Evolutionary conservation across 108 stramenopile species (phyloP), one percentile per base, ranked within the genome.

Genomic region (Tribonema minus): DNA sequence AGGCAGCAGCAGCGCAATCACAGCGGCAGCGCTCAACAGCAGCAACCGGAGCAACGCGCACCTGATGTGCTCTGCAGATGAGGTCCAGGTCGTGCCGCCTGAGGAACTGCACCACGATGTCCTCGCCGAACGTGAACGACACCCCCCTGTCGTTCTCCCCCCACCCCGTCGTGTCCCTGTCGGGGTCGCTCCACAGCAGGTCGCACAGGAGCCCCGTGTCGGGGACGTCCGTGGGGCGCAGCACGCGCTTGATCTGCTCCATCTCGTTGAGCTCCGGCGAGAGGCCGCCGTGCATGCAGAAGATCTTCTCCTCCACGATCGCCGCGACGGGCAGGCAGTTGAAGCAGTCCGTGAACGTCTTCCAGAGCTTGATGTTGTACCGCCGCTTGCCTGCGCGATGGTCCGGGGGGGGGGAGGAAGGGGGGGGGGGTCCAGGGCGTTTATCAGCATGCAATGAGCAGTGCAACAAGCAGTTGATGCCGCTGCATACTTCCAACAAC

Each of bases 101-200:
- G 64, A 98, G 85, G 84, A 98, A 99, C 71, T 95, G 91, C 37
- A 93, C 91, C 30, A 97, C 99, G 76, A 99, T 96, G 82, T 99
- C 99, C 79, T 98, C 96, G 39, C 99, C 99, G 78, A 99, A 99
- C 67, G 99, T 99, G 85, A 97, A 99, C 27, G 61, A 64, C 20
- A 99, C 99, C 80, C 99, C 99, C 27, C 99, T 88, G 83, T 99
- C 99, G 84, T 99, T 99, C 91, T 98, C 97, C 58, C 97, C 99
- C 99, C 99, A 99, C 3, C 97, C 99, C 68, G 96, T 92, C 71
- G 98, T 94, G 77, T 98, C 97, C 86, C 96, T 97, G 84, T 99
- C 99, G 61, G 99, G 99, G 79, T 99, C 99, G 32, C 92, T 90
- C 99, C 99, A 99, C 41, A 99, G 90, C 61, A 99, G 87, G 86